Evolutionary conservation across 345 rosid genomes (phyloP), one percentile per base, ranked within the genome.

Genomic region (Hevea brasiliensis): DNA sequence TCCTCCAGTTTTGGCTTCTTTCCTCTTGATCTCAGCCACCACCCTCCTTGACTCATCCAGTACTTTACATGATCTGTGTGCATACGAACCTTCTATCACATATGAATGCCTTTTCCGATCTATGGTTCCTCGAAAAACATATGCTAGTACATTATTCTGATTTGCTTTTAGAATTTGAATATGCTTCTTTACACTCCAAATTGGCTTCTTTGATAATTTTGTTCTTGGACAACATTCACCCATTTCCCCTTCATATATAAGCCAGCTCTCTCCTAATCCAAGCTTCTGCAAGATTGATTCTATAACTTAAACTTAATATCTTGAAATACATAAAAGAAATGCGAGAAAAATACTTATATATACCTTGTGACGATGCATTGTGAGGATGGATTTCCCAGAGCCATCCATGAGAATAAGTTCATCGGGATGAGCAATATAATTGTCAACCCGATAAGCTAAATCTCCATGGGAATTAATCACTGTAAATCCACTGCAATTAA

Each of bases 321-420:
- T 32, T 32, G 37, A 32, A 32, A 32, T 32, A 32, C 4, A 32
- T 32, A 4, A 32, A 32, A 32, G 37, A 32, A 32, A 32, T 32
- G 4, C 37, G 37, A 32, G 12, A 0, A 26, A 3, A 41, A 32
- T 32, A 32, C 4, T 1, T 32, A 32, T 32, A 14, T 4, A 57
- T 89, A 94, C 98, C 94, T 92, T 92, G 44, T 79, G 77, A 27
- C 90, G 93, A 29, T 72, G 88, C 81, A 90, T 67, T 24, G 91
- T 83, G 76, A 92, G 76, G 79, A 94, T 61, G n/a, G 95, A 78
- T 72, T 83, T 88, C 2, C 98, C 98, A 1, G 83, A 70, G 60
- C 72, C 84, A 74, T 92, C 98, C 98, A 92, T 94, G 44, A 94
- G 95, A 77, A 82, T 18, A 62, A 94, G 76, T 61, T 94, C 87